A percentile compares a stretch with the other conserved stretches of the same genome.
These are phyloP conservation scores for Collariella sp. DNA, from an alignment of 495 filamentous ascomycete genomes.

Conservation along the genomic window DNA sequence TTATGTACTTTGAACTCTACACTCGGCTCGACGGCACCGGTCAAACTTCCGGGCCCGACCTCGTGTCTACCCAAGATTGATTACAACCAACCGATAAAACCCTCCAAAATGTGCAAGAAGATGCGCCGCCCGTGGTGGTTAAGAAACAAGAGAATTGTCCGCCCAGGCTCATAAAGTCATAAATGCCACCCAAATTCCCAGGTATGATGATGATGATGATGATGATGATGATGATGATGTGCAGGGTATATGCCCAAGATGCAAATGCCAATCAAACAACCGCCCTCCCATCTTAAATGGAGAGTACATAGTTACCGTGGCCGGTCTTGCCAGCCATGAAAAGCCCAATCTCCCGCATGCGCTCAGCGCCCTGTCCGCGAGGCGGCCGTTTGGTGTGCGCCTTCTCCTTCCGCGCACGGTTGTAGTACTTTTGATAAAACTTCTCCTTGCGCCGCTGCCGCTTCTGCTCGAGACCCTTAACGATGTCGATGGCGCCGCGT, in stretches of 20 bases:
- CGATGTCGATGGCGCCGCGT: constrained; percentile 89
- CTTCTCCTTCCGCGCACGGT: constrained; percentile 44
- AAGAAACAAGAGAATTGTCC: constrained; percentile 3
- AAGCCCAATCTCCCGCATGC: constrained; percentile 89
- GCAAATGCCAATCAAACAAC: constrained; percentile 26
- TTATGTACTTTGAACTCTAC: background rate
- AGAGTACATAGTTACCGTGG: constrained; percentile 71
- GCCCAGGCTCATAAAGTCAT: constrained; percentile 23
- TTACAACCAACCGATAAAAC: constrained; percentile 7
- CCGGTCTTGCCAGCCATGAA: constrained; percentile 74
- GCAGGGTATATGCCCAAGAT: constrained; percentile 6
- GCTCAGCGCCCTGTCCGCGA: constrained; percentile 81
- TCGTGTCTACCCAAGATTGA: background rate
- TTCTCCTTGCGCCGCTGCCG: constrained; percentile 85
- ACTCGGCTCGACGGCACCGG: background rate
- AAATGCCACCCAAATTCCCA: constrained; percentile 19
- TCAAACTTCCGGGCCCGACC: background rate
- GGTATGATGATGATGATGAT: no score
- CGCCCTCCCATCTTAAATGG: constrained; percentile 45
- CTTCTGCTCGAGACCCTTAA: constrained; percentile 91
- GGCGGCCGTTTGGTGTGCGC: constrained; percentile 42
- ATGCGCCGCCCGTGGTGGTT: constrained; percentile 4
- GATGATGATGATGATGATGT: no score
- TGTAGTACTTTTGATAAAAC: constrained; percentile 68
- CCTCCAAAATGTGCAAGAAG: constrained; percentile 1